Evolutionary conservation across 2,329 filamentous ascomycete genomes (phyloP).

Genomic region (Purpureocillium lavendulum): DNA sequence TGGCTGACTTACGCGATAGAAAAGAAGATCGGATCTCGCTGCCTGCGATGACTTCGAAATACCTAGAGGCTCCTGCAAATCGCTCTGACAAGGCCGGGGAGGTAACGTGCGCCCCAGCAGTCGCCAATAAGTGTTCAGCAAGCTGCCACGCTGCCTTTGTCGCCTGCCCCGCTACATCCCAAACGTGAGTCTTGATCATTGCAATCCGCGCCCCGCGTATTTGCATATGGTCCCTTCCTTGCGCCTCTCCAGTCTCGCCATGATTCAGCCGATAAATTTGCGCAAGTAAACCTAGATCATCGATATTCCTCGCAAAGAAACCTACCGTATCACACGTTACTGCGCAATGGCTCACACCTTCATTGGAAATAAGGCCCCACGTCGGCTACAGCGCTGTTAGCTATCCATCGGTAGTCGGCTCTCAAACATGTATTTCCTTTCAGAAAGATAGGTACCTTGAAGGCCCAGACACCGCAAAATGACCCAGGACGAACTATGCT

Average conservation of each 20-base stretch:
- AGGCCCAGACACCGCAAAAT: conserved; percentile 55
- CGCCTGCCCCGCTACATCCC: conserved; percentile 35
- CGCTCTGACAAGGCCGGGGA: conserved; percentile 44
- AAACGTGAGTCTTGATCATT: conserved; percentile 44
- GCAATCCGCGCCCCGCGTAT: conserved; percentile 45
- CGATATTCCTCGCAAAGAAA: conserved; percentile 47
- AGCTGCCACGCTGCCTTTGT: conserved; percentile 32
- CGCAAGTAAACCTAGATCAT: conserved; percentile 48
- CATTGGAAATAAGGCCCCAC: conserved; percentile 53
- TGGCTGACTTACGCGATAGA: conserved; percentile 9
- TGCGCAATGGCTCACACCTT: conserved; percentile 52
- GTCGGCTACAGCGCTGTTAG: no score
- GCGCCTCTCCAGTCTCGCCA: conserved; percentile 21
- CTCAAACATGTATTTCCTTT: no score
- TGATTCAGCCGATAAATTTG: conserved; percentile 50
- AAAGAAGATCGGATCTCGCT: conserved; percentile 8
- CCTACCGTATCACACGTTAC: conserved; percentile 55
- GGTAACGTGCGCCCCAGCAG: conserved; percentile 44
- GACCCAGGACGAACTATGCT: conserved; percentile 55
- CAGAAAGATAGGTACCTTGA: conserved; percentile 46
- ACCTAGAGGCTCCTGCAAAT: conserved; percentile 39
- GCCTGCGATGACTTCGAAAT: conserved; percentile 21
- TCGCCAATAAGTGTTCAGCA: conserved; percentile 28
- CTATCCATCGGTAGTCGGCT: background rate
- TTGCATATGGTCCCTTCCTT: conserved; percentile 11